Percentiles rank a stretch among this genome's conserved stretches.
These are phyloP conservation scores for Tetrahymena elliotti DNA, from an alignment of 73 alveolate species.

Conservation along the genomic window DNA sequence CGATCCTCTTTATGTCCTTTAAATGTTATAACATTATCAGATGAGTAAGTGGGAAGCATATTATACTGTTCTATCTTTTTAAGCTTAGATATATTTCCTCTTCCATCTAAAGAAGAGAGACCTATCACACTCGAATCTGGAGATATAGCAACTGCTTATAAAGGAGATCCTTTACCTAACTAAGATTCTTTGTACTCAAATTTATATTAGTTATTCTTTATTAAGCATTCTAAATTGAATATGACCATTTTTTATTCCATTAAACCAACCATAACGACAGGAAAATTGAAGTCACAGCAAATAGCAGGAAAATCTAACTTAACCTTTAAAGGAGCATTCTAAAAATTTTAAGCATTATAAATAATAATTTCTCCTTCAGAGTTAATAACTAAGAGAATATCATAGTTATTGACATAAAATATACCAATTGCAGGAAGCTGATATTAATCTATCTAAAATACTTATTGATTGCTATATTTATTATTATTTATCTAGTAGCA, in stretches of 20 bases:
- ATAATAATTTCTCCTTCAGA: not conserved
- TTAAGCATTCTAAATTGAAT: not conserved
- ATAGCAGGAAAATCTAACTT: not conserved
- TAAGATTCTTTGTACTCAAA: not conserved
- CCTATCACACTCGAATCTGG: not conserved
- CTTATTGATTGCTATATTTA: not conserved
- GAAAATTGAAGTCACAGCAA: not conserved
- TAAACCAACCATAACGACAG: not conserved
- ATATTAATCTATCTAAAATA: not conserved
- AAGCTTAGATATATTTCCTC: not conserved
- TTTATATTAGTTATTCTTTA: not conserved
- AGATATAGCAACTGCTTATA: not conserved
- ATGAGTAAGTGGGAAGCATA: not conserved
- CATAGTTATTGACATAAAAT: not conserved
- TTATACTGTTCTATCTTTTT: not conserved
- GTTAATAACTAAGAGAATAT: not conserved
- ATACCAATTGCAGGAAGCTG: not conserved
- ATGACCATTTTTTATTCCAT: not conserved
- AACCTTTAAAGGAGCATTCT: not conserved
- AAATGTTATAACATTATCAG: not conserved
- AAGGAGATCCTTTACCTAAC: not conserved
- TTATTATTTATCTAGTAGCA: not conserved
- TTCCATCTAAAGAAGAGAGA: not conserved
- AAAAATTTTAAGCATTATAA: not conserved
- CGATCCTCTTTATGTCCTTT: not conserved